phyloP scores from a whole-genome alignment of 2,329 filamentous ascomycete species.

The Botryotinia calthae region DNA sequence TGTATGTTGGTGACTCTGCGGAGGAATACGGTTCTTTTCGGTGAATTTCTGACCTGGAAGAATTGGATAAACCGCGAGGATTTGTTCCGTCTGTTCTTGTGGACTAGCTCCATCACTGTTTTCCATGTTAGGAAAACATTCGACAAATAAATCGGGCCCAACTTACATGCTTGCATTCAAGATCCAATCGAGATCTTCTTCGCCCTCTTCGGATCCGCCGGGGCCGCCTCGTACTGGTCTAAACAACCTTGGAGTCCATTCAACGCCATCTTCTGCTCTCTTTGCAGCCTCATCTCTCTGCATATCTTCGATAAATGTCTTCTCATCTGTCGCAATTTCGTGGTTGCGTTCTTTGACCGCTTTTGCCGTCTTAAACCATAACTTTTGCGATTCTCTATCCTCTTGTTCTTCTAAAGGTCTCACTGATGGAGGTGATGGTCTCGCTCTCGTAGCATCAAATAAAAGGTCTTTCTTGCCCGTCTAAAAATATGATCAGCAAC shows the following conservation, averaged over 20 bases:
- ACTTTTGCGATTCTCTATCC: conserved; percentile 81
- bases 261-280: conserved; percentile 71
- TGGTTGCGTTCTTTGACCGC: conserved; percentile 86
- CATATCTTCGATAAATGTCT: conserved; percentile 91
- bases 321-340: conserved; percentile 86
- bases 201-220: conserved; percentile 71
- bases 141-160: background rate
- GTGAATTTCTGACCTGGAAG: conserved; percentile 68
- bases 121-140: conserved; percentile 22
- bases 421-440: conserved; percentile 68
- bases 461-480: conserved; percentile 86
- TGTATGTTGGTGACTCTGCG: conserved; percentile 37
- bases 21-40: conserved; percentile 56
- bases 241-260: conserved; percentile 89
- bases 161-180: conserved; percentile 81
- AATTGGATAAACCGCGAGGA: conserved; percentile 82
- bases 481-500: conserved; percentile 45
- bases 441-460: conserved; percentile 80
- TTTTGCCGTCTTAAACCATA: conserved; percentile 79
- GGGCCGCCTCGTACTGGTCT: conserved; percentile 68
- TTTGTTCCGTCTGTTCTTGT: conserved; percentile 73
- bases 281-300: conserved; percentile 86
- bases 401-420: conserved; percentile 83
- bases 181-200: conserved; percentile 93
- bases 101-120: conserved; percentile 62